Percentiles rank a stretch among this genome's conserved stretches.
Conservation (phyloP, 305 asterid species). For the Rubia occidens region DNA sequence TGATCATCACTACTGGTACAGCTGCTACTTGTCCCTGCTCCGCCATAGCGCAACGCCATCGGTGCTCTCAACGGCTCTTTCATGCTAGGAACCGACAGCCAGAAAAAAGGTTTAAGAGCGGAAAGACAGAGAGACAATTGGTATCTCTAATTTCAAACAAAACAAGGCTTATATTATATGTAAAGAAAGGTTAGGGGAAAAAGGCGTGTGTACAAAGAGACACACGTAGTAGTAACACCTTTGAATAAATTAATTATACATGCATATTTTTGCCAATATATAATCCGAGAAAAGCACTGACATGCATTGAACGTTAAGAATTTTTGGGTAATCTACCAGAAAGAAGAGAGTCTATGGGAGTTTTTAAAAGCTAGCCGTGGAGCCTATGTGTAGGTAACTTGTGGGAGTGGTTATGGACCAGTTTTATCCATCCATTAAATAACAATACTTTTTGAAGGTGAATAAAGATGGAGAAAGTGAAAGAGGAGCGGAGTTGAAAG, state of each 20-base stretch:
- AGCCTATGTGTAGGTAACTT: constrained; percentile 3
- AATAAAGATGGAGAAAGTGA: constrained; percentile 3
- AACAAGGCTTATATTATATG: not conserved
- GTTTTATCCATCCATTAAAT: not conserved
- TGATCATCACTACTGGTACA: constrained; percentile 34
- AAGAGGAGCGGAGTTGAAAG: constrained; percentile 30
- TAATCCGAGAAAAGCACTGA: not conserved
- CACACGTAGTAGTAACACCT: constrained; percentile 15
- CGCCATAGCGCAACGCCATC: constrained; percentile 34
- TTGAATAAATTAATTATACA: not conserved
- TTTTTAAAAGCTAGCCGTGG: constrained; percentile 3
- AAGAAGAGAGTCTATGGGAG: not conserved
- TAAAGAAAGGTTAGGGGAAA: constrained; percentile 5
- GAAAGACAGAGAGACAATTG: not conserved
- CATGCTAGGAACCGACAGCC: not conserved
- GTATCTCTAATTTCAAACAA: not conserved
- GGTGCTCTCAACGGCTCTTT: constrained; percentile 10
- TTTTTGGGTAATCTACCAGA: constrained; percentile 6
- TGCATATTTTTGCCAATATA: not conserved
- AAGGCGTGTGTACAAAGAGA: constrained; percentile 13
- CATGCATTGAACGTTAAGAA: constrained; percentile 4
- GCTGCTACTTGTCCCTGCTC: constrained; percentile 21
- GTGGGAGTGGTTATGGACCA: constrained; percentile 9
- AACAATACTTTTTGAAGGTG: not conserved
- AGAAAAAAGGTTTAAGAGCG: not conserved